These are phyloP conservation scores for Sporothrix curviconia DNA, from an alignment of 2,329 filamentous ascomycete species.

Conservation along the genomic window DNA sequence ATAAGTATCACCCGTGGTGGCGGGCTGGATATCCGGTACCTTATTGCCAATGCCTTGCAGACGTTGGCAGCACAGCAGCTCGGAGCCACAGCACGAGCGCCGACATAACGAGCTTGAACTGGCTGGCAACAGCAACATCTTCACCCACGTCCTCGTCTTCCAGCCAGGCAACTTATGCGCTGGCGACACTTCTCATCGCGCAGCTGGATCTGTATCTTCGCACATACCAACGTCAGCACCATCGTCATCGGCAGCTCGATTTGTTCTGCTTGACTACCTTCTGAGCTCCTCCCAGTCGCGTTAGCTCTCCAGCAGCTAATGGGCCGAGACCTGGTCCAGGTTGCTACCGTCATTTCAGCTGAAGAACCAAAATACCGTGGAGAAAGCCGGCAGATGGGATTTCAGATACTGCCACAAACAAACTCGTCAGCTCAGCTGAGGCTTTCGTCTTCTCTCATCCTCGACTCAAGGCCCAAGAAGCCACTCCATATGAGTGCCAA, in stretches of 20 bases:
- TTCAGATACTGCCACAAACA: background rate
- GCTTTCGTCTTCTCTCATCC: background rate
- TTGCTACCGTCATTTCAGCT: constrained; percentile 45
- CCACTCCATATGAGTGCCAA: constrained; percentile 38
- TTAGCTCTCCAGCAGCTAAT: constrained; percentile 52
- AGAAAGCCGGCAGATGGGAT: background rate
- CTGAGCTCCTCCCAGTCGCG: constrained; percentile 49
- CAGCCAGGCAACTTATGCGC: constrained; percentile 28
- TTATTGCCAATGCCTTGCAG: constrained; percentile 56
- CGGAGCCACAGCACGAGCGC: background rate
- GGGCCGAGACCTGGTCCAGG: constrained; percentile 50
- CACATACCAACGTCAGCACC: constrained; percentile 30
- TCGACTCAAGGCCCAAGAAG: constrained; percentile 19
- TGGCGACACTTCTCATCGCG: constrained; percentile 53
- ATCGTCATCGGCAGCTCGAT: constrained; percentile 32
- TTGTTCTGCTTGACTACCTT: constrained; percentile 53
- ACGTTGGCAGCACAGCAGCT: constrained; percentile 41
- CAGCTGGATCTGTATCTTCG: constrained; percentile 55
- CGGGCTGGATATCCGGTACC: constrained; percentile 54
- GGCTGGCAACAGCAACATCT: constrained; percentile 39
- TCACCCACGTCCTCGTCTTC: background rate
- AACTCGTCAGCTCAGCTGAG: background rate
- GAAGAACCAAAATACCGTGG: background rate
- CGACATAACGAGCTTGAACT: constrained; percentile 15
- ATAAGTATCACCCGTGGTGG: constrained; percentile 45